A percentile compares a stretch with the other conserved stretches of the same genome.
Conservation (phyloP, 768 basidiomycete species). For the Lyophyllum decastes region DNA sequence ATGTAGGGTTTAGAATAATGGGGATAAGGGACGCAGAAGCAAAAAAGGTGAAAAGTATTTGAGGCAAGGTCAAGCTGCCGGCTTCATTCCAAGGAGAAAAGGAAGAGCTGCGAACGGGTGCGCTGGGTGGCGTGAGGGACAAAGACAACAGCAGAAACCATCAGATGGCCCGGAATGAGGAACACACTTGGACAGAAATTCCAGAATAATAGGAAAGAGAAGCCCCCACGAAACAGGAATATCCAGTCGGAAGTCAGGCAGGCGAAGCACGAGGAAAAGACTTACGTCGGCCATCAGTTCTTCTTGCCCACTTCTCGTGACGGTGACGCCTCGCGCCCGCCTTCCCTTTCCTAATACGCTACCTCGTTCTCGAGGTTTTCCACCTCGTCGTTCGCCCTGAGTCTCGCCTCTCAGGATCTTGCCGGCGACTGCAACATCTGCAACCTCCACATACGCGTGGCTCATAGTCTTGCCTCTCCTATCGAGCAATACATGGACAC, state of each 20-base stretch:
- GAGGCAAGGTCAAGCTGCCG: not conserved
- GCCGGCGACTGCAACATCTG: conserved; percentile 59
- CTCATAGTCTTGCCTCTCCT: conserved; percentile 81
- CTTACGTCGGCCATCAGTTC: conserved; percentile 81
- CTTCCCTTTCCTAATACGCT: conserved; percentile 77
- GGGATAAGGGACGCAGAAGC: not conserved
- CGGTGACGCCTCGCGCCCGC: conserved; percentile 80
- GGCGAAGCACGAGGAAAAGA: conserved; percentile 12
- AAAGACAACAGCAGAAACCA: not conserved
- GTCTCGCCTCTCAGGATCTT: conserved; percentile 65
- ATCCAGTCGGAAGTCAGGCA: not conserved
- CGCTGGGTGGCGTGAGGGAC: not conserved
- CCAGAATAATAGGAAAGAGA: not conserved
- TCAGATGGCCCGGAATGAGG: not conserved
- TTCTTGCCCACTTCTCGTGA: conserved; percentile 78
- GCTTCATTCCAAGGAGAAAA: not conserved
- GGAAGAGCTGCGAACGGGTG: not conserved
- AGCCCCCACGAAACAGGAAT: not conserved
- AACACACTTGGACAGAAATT: not conserved
- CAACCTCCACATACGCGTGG: conserved; percentile 82
- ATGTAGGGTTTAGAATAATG: not conserved
- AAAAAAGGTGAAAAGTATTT: not conserved
- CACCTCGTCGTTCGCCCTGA: conserved; percentile 34
- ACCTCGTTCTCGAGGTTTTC: conserved; percentile 40
- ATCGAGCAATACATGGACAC: conserved; percentile 80